Evolutionary conservation across 2,329 filamentous ascomycete species (phyloP), one percentile per base, ranked within the genome.

Genomic region (Venturia nashicola): DNA sequence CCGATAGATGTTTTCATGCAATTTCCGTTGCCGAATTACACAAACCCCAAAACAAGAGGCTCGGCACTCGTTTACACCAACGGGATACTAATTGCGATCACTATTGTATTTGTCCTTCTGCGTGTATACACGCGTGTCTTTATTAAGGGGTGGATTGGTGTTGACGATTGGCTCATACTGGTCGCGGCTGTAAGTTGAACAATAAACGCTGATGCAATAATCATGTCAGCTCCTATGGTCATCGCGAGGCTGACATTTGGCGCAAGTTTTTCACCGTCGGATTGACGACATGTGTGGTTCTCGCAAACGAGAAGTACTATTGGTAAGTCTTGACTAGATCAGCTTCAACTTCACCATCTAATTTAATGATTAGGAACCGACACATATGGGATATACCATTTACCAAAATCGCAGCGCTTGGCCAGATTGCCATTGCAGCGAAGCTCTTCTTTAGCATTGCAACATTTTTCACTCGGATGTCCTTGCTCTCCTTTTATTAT

Each of bases 401-500:
- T 65, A 18, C 69, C 66, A 2, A 64, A 64, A 20, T 44, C 36
- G 3, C 23, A 6, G 1, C 32, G 44, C 43, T 60, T 16, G 34
- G 23, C 12, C 27, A 77, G 63, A 72, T 77, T 16, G 77, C 76
- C 3, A 74, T 79, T 68, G 68, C 70, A 1, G 72, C 77, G 4
- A 79, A 79, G 66, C 61, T 77, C 7, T 68, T 76, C 5, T 79
- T 78, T 66, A 73, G 72, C 1, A 68, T 72, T 14, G 76, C 77
- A 1, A 71, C 77, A 0, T 76, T 74, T 0, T 78, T 78, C 64
- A 78, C 76, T 0, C 70, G 78, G 18, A 69, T 78, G 18, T 78
- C 76, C 0, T 69, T 80, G 9, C 74, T 79, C 42, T 75, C 71
- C 67, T 78, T 79, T 67, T 80, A 79, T 66, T 79, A 78, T 62